phyloP scores from a whole-genome alignment of 1,284 basidiomycete species.

The Trichosporon ovoides region DNA sequence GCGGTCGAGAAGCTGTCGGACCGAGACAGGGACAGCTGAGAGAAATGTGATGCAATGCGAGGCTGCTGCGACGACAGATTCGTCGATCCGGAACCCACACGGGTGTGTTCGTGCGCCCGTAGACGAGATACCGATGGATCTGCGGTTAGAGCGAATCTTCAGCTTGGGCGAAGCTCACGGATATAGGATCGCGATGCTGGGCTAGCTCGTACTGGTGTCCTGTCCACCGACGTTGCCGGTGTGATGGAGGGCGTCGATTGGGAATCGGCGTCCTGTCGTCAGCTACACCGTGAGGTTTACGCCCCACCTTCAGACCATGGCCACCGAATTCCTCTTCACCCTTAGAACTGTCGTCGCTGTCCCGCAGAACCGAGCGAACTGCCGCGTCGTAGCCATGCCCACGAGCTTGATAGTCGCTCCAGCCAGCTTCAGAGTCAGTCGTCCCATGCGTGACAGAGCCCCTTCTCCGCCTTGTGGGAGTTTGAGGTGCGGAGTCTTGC shows the following conservation, averaged over 20 bases:
- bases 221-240: background rate
- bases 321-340: conserved; percentile 35
- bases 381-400: conserved; percentile 20
- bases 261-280: background rate
- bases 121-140: conserved; percentile 78
- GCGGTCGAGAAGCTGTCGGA: conserved; percentile 37
- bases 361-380: conserved; percentile 24
- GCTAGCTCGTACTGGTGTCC: background rate
- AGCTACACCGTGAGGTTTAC: background rate
- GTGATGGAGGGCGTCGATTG: background rate
- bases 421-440: conserved; percentile 12
- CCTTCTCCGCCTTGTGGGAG: conserved; percentile 10
- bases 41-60: conserved; percentile 37
- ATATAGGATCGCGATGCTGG: conserved; percentile 24
- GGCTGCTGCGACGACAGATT: conserved; percentile 42
- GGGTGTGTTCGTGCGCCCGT: conserved; percentile 54
- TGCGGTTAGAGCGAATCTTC: conserved; percentile 53
- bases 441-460: background rate
- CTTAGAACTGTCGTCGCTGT: conserved; percentile 5
- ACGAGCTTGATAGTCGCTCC: conserved; percentile 24
- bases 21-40: conserved; percentile 38
- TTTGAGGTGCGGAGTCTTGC: conserved; percentile 6
- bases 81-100: conserved; percentile 59
- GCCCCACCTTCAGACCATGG: background rate
- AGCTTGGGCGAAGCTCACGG: conserved; percentile 25